A percentile compares a stretch with the other conserved stretches of the same genome.
Conservation (phyloP, 306 rosid species). For the Quercus gilva region DNA sequence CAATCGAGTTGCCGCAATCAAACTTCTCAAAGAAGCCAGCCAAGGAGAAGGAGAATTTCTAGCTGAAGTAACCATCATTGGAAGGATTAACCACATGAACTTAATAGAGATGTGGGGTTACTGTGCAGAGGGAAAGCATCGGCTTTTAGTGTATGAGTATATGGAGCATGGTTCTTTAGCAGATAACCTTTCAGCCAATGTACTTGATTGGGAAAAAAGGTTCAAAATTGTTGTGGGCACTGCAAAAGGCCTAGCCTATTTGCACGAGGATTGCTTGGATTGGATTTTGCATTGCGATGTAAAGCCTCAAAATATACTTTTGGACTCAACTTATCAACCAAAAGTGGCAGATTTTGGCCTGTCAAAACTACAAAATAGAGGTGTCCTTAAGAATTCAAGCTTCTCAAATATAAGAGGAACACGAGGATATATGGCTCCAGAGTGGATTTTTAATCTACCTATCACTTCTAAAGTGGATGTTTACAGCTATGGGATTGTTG, state of each 20-base stretch:
- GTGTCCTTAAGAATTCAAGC: conserved; percentile 3
- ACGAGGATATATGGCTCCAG: conserved; percentile 58
- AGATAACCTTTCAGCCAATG: conserved; percentile 10
- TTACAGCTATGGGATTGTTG: conserved; percentile 41
- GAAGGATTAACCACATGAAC: conserved; percentile 37
- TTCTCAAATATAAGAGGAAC: conserved; percentile 59
- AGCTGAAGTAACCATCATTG: conserved; percentile 31
- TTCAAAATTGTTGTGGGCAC: conserved; percentile 37
- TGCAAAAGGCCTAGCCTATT: conserved; percentile 47
- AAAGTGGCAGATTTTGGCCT: conserved; percentile 43
- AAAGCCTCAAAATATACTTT: conserved; percentile 35
- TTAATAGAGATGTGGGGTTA: conserved; percentile 46
- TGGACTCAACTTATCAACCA: conserved; percentile 23
- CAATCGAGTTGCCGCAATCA: conserved; percentile 48
- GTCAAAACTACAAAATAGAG: conserved; percentile 37
- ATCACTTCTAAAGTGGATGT: conserved; percentile 54
- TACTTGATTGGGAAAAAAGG: conserved; percentile 28
- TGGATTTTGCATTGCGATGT: conserved; percentile 58
- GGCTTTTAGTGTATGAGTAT: conserved; percentile 36
- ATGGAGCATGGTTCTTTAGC: conserved; percentile 36
- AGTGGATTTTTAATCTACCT: conserved; percentile 38
- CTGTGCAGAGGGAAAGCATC: conserved; percentile 31
- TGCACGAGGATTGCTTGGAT: conserved; percentile 63
- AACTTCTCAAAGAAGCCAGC: conserved; percentile 29
- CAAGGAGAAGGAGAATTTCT: conserved; percentile 39